These are phyloP conservation scores for Tardiomyces blankii DNA, from an alignment of 1,139 yeast genomes.

Conservation along the genomic window DNA sequence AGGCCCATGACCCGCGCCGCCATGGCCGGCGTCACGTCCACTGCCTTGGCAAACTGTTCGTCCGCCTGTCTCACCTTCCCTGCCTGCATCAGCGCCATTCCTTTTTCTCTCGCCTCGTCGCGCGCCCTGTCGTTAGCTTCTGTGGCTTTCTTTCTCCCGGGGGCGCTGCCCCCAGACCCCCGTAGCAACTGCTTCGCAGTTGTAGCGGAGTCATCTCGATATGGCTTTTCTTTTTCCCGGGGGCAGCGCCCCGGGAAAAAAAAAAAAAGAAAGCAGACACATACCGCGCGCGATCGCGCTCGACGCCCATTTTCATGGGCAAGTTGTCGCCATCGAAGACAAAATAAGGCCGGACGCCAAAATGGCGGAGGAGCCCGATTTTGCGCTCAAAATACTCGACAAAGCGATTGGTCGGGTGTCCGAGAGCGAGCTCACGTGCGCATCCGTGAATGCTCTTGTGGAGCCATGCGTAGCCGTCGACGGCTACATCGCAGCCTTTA, in stretches of 20 bases:
- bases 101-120: constrained; percentile 33
- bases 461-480: constrained; percentile 95
- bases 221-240: too few relatives aligned
- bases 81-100: constrained; percentile 28
- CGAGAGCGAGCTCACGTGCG: constrained; percentile 71
- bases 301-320: constrained; percentile 72
- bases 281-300: constrained; percentile 38
- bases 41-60: constrained; percentile 33
- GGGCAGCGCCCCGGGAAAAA: too few relatives aligned
- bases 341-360: constrained; percentile 70
- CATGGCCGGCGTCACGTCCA: constrained; percentile 85
- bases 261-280: too few relatives aligned
- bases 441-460: constrained; percentile 80
- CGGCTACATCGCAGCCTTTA: constrained; percentile 70
- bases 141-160: background rate
- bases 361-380: constrained; percentile 50
- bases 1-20: constrained; percentile 73
- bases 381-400: constrained; percentile 42
- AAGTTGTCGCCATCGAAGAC: constrained; percentile 91
- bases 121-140: background rate
- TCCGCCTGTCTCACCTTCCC: constrained; percentile 54
- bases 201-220: too few relatives aligned
- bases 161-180: too few relatives aligned
- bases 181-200: too few relatives aligned
- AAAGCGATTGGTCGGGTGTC: constrained; percentile 57